A percentile compares a stretch with the other conserved stretches of the same genome.
phyloP scores from a whole-genome alignment of 106 monocot genomes.

The Dendrobium chrysotoxum region DNA sequence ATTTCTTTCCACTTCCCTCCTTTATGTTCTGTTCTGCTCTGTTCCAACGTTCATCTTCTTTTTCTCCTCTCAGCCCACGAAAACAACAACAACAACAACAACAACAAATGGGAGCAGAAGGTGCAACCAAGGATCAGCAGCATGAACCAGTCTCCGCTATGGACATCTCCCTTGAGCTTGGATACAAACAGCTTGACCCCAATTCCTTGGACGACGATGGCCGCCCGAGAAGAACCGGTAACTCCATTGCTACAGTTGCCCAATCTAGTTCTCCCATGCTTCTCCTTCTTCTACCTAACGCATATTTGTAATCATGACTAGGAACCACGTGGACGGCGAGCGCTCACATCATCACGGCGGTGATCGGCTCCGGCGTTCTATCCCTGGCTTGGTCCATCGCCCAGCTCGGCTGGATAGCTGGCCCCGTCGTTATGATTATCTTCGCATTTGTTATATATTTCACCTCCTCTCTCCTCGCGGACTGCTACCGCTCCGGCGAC shows the following conservation, averaged over 20 bases:
- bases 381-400: conserved; percentile 55
- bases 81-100: not conserved
- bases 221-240: conserved; percentile 37
- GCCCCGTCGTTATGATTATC: conserved; percentile 45
- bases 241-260: not conserved
- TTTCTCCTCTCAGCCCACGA: not conserved
- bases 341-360: conserved; percentile 67
- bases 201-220: conserved; percentile 40
- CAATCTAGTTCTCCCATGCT: not conserved
- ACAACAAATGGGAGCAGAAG: not conserved
- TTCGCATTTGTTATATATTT: conserved; percentile 32
- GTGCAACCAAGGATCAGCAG: not conserved
- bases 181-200: not conserved
- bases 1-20: no score
- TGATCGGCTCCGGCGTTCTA: conserved; percentile 60
- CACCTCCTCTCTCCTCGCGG: conserved; percentile 31
- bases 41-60: no score
- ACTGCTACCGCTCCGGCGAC: conserved; percentile 37
- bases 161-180: conserved; percentile 13
- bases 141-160: not conserved
- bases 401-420: conserved; percentile 62
- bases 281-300: not conserved
- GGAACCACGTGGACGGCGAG: conserved; percentile 54
- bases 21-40: no score
- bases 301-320: not conserved